These are phyloP conservation scores for Rhododendron mucronatum DNA, from an alignment of 148 eudicot genomes.

Conservation along the genomic window DNA sequence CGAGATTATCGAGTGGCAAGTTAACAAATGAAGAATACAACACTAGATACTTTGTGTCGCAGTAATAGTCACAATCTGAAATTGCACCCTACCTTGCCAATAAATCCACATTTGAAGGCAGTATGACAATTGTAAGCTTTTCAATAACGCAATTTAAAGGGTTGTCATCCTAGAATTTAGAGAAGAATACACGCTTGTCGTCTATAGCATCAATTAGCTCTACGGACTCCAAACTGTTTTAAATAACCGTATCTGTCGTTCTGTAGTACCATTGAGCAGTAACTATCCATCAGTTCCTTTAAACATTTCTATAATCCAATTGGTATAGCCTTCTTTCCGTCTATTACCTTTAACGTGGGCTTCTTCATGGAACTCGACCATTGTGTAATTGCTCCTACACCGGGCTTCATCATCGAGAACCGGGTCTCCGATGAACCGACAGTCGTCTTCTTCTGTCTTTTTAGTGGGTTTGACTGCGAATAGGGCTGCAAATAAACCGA, in stretches of 20 bases:
- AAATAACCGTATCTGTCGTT: slow-evolving; percentile 56
- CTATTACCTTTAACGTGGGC: too few relatives aligned
- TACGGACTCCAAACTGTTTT: not conserved
- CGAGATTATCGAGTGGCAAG: slow-evolving; percentile 24
- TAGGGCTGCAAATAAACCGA: too few relatives aligned
- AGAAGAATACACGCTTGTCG: too few relatives aligned
- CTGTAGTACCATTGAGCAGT: slow-evolving; percentile 80
- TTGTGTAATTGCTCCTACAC: slow-evolving; percentile 25
- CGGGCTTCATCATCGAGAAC: not conserved
- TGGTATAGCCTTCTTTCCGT: slow-evolving; percentile 34
- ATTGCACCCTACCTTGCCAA: slow-evolving; percentile 21
- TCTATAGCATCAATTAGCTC: slow-evolving; percentile 34
- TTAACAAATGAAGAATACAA: slow-evolving; percentile 48
- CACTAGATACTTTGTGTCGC: slow-evolving; percentile 52
- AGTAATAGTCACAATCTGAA: slow-evolving; percentile 54
- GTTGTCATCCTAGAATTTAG: too few relatives aligned
- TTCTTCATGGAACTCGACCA: slow-evolving; percentile 32
- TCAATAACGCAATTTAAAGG: too few relatives aligned
- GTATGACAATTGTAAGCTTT: too few relatives aligned
- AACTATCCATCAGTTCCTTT: slow-evolving; percentile 44
- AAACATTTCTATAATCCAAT: slow-evolving; percentile 63
- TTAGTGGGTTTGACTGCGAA: not conserved
- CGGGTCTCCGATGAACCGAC: not conserved
- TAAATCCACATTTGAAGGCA: slow-evolving; percentile 5
- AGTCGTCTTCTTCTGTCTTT: too few relatives aligned